These are phyloP conservation scores for Myotisia sp. DNA, from an alignment of 2,329 filamentous ascomycete genomes.

Conservation along the genomic window DNA sequence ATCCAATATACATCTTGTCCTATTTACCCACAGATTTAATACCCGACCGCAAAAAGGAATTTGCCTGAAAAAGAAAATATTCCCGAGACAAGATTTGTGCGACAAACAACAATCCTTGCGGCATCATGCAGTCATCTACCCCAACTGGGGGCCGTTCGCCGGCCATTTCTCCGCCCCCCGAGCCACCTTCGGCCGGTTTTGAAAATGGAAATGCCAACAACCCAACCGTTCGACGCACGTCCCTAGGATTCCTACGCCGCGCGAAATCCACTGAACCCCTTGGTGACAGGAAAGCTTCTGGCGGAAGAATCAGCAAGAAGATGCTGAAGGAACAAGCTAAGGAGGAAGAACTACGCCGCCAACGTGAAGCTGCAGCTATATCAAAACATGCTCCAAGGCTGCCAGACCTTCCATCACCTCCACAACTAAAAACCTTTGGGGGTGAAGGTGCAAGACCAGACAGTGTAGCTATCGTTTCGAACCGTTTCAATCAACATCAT, in stretches of 20 bases:
- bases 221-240: constrained; percentile 37
- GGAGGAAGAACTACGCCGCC: constrained; percentile 41
- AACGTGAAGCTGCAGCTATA: constrained; percentile 41
- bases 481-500: constrained; percentile 20
- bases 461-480: constrained; percentile 44
- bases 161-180: constrained; percentile 7
- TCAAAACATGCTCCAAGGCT: constrained; percentile 46
- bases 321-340: constrained; percentile 25
- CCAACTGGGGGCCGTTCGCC: constrained; percentile 5
- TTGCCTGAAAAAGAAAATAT: too few species aligned
- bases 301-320: constrained; percentile 23
- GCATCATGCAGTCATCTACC: too few species aligned
- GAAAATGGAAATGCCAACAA: constrained; percentile 8
- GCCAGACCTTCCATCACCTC: constrained; percentile 33
- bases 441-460: constrained; percentile 54
- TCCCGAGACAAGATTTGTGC: too few species aligned
- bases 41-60: too few species aligned
- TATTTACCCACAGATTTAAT: too few species aligned
- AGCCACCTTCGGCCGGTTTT: constrained; percentile 2
- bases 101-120: too few species aligned
- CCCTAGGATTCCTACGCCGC: constrained; percentile 48
- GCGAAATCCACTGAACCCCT: constrained; percentile 52
- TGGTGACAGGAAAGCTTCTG: constrained; percentile 36
- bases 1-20: too few species aligned
- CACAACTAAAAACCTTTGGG: constrained; percentile 43